Percentiles rank a stretch among this genome's conserved stretches.
Conservation (phyloP, 345 rosid genomes). For the Passiflora organensis region DNA sequence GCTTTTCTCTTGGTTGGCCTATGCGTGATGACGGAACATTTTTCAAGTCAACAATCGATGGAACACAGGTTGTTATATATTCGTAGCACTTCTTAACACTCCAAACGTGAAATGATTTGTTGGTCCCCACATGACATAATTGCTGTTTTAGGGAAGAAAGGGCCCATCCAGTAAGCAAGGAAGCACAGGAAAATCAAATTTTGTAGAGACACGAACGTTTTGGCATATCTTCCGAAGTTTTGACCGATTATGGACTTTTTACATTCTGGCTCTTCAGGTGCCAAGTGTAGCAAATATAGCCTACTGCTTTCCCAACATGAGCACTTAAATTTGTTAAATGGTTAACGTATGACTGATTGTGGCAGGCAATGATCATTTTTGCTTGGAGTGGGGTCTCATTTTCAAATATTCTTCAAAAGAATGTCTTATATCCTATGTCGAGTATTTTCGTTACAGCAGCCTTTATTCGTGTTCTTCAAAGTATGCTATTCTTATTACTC, state of each 20-base stretch:
- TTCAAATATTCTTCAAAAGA: constrained; percentile 48
- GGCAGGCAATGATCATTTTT: constrained; percentile 78
- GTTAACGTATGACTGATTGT: not conserved
- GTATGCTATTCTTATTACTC: constrained; percentile 36
- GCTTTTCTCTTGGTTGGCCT: constrained; percentile 99
- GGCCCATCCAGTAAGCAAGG: constrained; percentile 37
- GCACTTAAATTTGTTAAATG: too few relatives aligned
- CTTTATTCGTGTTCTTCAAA: constrained; percentile 74
- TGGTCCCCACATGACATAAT: constrained; percentile 9
- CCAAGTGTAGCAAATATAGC: constrained; percentile 10
- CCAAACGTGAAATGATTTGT: constrained; percentile 12
- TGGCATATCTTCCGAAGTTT: constrained; percentile 96
- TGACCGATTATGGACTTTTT: constrained; percentile 94
- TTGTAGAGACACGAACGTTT: constrained; percentile 84
- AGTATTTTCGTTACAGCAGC: constrained; percentile 94
- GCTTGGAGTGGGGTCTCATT: constrained; percentile 65
- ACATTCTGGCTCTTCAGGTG: constrained; percentile 85
- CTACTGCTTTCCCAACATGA: constrained; percentile 4
- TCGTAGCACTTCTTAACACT: constrained; percentile 12
- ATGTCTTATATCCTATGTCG: constrained; percentile 66
- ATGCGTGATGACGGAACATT: constrained; percentile 99
- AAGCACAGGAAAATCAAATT: constrained; percentile 88
- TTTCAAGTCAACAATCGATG: constrained; percentile 71
- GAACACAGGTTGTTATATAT: constrained; percentile 33
- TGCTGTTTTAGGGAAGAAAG: constrained; percentile 55